Percentiles rank a stretch among this genome's conserved stretches.
Conservation (phyloP, 2,329 filamentous ascomycete species). For the Talaromyces marneffei region DNA sequence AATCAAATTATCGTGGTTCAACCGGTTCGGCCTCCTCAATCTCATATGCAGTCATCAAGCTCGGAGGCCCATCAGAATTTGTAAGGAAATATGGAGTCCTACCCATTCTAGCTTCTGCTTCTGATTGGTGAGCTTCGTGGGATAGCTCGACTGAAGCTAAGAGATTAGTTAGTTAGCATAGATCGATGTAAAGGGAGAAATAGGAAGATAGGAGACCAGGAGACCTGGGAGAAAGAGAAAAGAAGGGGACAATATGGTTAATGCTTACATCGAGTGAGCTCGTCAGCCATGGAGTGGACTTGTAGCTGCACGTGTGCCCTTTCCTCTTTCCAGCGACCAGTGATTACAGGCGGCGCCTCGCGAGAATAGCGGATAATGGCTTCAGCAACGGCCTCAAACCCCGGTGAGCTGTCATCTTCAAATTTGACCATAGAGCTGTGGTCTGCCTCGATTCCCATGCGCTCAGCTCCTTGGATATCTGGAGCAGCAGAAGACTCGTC, state of each 20-base stretch:
- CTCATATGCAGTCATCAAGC: conserved; percentile 33
- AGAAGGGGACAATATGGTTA: no score
- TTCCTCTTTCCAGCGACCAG: conserved; percentile 56
- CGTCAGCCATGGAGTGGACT: conserved; percentile 32
- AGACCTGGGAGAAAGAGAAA: no score
- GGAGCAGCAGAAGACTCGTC: conserved; percentile 65
- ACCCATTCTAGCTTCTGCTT: conserved; percentile 26
- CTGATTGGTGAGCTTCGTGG: conserved; percentile 19
- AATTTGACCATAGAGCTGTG: conserved; percentile 71
- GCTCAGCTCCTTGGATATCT: conserved; percentile 61
- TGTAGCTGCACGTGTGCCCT: conserved; percentile 36
- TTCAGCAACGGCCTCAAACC: conserved; percentile 53
- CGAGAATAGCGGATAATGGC: conserved; percentile 42
- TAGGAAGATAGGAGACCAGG: no score
- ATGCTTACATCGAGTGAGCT: conserved; percentile 33
- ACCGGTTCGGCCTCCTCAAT: conserved; percentile 29
- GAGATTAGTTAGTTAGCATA: conserved; percentile 5
- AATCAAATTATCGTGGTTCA: conserved; percentile 9
- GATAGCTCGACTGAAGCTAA: conserved; percentile 18
- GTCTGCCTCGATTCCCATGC: conserved; percentile 69
- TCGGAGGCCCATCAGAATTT: conserved; percentile 23
- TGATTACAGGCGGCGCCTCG: conserved; percentile 51
- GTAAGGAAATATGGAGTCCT: conserved; percentile 30
- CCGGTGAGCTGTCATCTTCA: conserved; percentile 56
- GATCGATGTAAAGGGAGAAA: no score